Evolutionary conservation across 257 asterid genomes (phyloP), one percentile per base, ranked within the genome.

Genomic region (Schizonepeta tenuifolia): DNA sequence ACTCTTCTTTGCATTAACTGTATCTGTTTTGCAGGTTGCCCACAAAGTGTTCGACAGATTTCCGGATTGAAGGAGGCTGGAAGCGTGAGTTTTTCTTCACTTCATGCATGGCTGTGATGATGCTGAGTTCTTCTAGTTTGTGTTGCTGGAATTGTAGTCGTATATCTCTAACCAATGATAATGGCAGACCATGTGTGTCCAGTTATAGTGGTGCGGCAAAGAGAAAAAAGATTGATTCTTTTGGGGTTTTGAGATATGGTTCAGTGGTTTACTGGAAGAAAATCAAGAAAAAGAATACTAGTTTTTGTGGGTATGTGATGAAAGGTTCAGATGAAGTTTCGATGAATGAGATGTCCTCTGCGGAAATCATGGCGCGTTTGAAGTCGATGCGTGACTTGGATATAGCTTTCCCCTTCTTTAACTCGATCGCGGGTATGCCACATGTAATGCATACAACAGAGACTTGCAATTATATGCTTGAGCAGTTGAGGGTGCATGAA

Each of bases 401-500:
- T 71, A 74, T 75, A 49, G 90, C 93, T 6, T 80, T 94, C 28
- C 60, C 78, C 22, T 87, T 84, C 78, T 94, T 94, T 41, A 88
- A 80, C 70, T 50, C 86, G 6, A 71, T 87, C 22, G 87, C 89
- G 22, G 80, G 74, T 75, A 73, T 78, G 81, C 90, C 93, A 50
- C 81, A 65, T 38, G 95, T 94, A 62, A 51, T 85, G 82, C 98
- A 89, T 79, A 86, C 91, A 35, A 87, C 99, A 12, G 89, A 91
- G 67, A 89, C 96, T 17, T 88, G 99, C 76, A 94, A 91, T 75
- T 88, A 86, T 56, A 89, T 94, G 98, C 93, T 94, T 76, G 95
- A 91, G 89, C 79, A 80, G 46, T 81, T 91, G 93, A 81, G 93
- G 77, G 79, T 61, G 62, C 88, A 84, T 33, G 90, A 83, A 6